These are phyloP conservation scores for Drosera spatulata DNA, from an alignment of 179 eudicot species.

Conservation along the genomic window DNA sequence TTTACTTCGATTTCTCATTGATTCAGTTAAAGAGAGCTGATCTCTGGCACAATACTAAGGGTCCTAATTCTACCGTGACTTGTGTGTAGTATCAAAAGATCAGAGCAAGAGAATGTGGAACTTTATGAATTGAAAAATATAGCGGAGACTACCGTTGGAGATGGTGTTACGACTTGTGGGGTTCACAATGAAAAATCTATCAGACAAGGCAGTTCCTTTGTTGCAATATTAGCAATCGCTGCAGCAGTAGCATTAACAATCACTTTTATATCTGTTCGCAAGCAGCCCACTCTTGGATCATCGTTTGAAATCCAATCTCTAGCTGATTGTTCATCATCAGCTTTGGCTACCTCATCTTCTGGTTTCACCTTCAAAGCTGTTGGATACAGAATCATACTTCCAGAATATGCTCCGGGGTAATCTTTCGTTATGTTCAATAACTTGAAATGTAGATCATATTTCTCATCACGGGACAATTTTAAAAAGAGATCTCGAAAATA, in stretches of 20 bases:
- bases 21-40: too few relatives aligned
- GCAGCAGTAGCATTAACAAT: constrained; percentile 63
- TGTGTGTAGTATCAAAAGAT: constrained; percentile 44
- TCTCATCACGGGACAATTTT: neutral
- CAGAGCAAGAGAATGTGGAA: constrained; percentile 32
- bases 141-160: constrained; percentile 18
- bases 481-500: neutral
- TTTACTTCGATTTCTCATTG: neutral
- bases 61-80: constrained; percentile 5
- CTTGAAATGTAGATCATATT: neutral
- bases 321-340: constrained; percentile 39
- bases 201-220: constrained; percentile 40
- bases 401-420: constrained; percentile 86
- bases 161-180: constrained; percentile 18
- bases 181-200: constrained; percentile 20
- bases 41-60: neutral
- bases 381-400: constrained; percentile 64
- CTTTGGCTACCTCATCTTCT: constrained; percentile 25
- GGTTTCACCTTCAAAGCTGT: constrained; percentile 65
- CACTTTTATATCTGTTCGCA: constrained; percentile 47
- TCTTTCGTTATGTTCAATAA: constrained; percentile 1
- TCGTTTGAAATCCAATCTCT: constrained; percentile 38
- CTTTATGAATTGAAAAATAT: constrained; percentile 19
- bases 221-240: constrained; percentile 53
- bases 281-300: constrained; percentile 35